phyloP scores from a whole-genome alignment of 2,329 filamentous ascomycete genomes.

The Metarhizium guizhouense region DNA sequence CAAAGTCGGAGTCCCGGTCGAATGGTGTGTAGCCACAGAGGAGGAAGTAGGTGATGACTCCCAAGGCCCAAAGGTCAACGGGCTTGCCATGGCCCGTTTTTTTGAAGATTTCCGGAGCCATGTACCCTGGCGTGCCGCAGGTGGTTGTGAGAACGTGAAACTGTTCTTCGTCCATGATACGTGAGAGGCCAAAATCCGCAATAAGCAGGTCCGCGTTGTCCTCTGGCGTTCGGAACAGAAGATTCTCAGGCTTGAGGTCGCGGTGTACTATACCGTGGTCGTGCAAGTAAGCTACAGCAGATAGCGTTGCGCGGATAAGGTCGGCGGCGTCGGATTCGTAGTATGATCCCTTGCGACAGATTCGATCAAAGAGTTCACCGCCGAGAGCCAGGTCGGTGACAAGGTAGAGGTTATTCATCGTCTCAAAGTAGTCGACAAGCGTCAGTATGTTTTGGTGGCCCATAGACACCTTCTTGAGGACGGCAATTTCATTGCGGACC shows the following conservation, averaged over 20 bases:
- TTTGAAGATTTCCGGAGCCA: constrained; percentile 99
- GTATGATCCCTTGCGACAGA: constrained; percentile 97
- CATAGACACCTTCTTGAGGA: constrained; percentile 97
- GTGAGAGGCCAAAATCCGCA: constrained; percentile 88
- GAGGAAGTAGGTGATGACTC: constrained; percentile 97
- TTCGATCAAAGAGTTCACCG: constrained; percentile 95
- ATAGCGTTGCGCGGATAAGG: constrained; percentile 87
- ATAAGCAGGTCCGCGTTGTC: constrained; percentile 96
- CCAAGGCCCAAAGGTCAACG: constrained; percentile 96
- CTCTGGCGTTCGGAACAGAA: constrained; percentile 93
- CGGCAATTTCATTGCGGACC: constrained; percentile 96
- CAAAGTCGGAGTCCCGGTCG: constrained; percentile 91
- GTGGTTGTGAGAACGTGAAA: constrained; percentile 97
- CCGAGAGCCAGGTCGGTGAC: constrained; percentile 95
- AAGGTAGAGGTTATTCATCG: constrained; percentile 98
- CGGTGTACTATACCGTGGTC: constrained; percentile 98
- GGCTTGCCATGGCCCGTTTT: constrained; percentile 97
- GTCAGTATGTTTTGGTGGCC: constrained; percentile 97
- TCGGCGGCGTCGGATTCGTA: constrained; percentile 96
- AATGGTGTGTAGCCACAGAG: constrained; percentile 98
- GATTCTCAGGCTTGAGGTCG: constrained; percentile 94
- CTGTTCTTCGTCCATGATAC: constrained; percentile 98
- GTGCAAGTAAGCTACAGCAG: constrained; percentile 96
- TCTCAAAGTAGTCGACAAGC: constrained; percentile 98
- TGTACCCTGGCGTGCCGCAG: constrained; percentile 95